A percentile compares a stretch with the other conserved stretches of the same genome.
Evolutionary conservation across 192 early-diverging fungal species (phyloP).

Genomic region (Entophlyctis helioformis): DNA sequence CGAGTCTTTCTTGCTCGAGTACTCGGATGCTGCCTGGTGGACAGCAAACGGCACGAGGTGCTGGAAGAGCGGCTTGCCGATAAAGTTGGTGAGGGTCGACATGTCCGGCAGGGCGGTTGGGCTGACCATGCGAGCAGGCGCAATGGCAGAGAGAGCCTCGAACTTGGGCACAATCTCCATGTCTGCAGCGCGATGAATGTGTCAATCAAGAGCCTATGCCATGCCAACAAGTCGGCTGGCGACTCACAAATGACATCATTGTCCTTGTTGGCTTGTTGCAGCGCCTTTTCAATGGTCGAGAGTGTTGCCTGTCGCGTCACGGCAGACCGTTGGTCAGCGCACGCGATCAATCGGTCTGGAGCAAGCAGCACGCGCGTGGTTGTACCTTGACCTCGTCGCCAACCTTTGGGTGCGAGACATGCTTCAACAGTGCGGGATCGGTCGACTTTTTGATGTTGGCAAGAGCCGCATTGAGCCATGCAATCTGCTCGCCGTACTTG

Average conservation of each 20-base stretch:
- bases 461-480: constrained; percentile 46
- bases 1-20: constrained; percentile 68
- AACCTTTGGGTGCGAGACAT: constrained; percentile 1
- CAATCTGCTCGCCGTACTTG: constrained; percentile 80
- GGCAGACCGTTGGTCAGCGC: too few relatives aligned
- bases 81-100: constrained; percentile 28
- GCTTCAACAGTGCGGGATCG: constrained; percentile 12
- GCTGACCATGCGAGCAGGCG: constrained; percentile 62
- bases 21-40: constrained; percentile 79
- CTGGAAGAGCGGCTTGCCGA: constrained; percentile 67
- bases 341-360: too few relatives aligned
- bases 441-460: constrained; percentile 12
- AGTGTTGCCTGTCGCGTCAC: too few relatives aligned
- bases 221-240: background rate
- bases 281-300: constrained; percentile 7
- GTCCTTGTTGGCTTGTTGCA: constrained; percentile 67
- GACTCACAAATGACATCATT: constrained; percentile 68
- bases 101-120: constrained; percentile 58
- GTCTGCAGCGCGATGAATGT: constrained; percentile 15
- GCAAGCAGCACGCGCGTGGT: background rate
- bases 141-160: constrained; percentile 46
- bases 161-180: constrained; percentile 59
- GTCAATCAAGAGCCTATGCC: background rate
- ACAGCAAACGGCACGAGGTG: constrained; percentile 83
- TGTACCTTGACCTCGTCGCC: background rate